phyloP scores from a whole-genome alignment of 176 grass and related monocot species.

The Eremochloa ophiuroides region DNA sequence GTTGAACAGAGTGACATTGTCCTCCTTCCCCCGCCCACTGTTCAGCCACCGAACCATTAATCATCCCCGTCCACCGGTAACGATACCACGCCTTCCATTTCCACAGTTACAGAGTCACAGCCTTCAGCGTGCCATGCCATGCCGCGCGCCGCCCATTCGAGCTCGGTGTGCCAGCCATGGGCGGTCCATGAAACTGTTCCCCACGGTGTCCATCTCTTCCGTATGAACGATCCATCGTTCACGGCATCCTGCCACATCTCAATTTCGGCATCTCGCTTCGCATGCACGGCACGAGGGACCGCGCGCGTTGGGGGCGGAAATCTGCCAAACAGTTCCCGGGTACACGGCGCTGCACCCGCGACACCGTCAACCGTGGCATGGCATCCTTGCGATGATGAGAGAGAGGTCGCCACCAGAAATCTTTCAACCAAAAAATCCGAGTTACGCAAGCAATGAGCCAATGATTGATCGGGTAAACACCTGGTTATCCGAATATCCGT shows the following conservation, averaged over 20 bases:
- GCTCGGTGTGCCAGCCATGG: neutral
- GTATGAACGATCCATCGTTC: neutral
- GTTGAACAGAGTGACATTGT: neutral
- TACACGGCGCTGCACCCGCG: conserved; percentile 24
- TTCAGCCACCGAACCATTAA: neutral
- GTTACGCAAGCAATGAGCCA: neutral
- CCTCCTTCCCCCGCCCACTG: neutral
- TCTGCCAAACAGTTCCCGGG: conserved; percentile 47
- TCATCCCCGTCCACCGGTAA: neutral
- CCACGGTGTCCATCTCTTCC: neutral
- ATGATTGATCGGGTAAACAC: neutral
- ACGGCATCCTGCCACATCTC: neutral
- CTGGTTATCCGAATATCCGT: conserved; percentile 2
- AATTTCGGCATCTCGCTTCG: neutral
- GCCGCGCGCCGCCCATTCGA: neutral
- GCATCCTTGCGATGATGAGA: neutral
- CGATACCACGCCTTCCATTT: neutral
- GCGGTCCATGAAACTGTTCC: neutral
- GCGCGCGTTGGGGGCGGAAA: conserved; percentile 17
- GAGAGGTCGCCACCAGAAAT: neutral
- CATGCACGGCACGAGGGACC: conserved; percentile 20
- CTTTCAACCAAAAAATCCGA: neutral
- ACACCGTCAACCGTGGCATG: neutral
- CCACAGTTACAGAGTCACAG: neutral
- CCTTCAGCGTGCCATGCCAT: neutral